Evolutionary conservation across 177 flowering plant genomes (phyloP), one percentile per base, ranked within the genome.

Genomic region (Vitis hybrid): DNA sequence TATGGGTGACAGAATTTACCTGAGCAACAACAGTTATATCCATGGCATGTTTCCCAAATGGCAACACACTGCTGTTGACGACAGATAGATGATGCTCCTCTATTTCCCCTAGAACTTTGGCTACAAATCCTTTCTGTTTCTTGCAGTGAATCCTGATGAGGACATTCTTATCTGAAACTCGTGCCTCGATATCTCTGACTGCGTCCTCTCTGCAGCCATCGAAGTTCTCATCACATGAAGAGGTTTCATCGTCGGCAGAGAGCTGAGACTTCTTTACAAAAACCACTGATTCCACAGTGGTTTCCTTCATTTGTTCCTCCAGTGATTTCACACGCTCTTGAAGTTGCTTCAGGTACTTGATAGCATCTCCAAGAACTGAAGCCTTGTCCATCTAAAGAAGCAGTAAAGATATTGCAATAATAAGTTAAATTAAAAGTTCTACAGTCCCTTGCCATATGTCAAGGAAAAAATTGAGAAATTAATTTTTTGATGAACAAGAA

Each of bases 131-230:
- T 66, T 81, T 81, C 7, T 72, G 80, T 50, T 79, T 84, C 78
- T 81, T 84, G 34, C 85, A 84, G 18, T 84, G 88, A 58, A 87
- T 73, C 58, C 86, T 72, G 15, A 88, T 74, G 11, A 88, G 80
- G 1, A 84, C 74, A 51, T 83, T 79, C 66, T 75, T 83, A 6
- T 78, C 84, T 0, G 80, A 80, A 51, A 83, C 83, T 70, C 83
- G 82, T 1, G 80, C 89, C 71, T 87, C 88, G 2, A 88, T 84
- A 50, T 88, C 89, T 2, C 88, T 86, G 3, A 86, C 75, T 1
- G 72, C 56, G 59, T 75, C 74, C 8, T 79, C 76, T 0, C 77
- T 54, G 50, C 39, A 14, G 15, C 67, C 71, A 2, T 61, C 73
- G 23, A 51, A 79, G 69, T 64, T 81, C 57, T 81, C 87, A 11